Base-by-base conservation (phyloP, 2,329 filamentous ascomycete genomes). In the Nemania sp. region DNA sequence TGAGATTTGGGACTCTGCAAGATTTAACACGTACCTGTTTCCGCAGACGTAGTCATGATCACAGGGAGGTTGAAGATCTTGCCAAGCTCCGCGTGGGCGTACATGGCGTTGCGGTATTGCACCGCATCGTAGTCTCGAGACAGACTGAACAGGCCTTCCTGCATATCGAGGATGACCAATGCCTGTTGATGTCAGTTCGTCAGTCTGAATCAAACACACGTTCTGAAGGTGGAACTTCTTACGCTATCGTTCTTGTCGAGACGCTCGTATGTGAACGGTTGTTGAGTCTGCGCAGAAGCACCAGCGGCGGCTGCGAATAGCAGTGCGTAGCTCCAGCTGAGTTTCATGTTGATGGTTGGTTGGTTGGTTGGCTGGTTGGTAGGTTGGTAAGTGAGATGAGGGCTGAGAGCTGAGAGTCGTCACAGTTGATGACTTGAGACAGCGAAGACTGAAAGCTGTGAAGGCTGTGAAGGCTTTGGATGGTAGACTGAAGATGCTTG, bases 31-130 rank as follows among this genome's bases (percentile, higher is more conserved):
- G 20, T 61, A 76, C 75, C 77, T 26, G 70, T 73, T 61, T 90
- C 79, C 5, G 86, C 84, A 6, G 86, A 90, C 5, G 84, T 88
- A 12, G 86, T 88, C 74, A 91, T 70, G 53, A 92, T 76, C 4
- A 86, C 82, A 7, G 89, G 88, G 4, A 90, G 67, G 64, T 86
- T 72, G 65, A 91, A 91, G 51, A 84, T 72, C 50, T 84, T 80
- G 49, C 81, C 87, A 2, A 90, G 69, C 5, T 80, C 80, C 15
- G 86, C 80, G 60, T 90, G 88, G 1, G 84, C 87, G 36, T 89
- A 72, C 60, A 90, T 83, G 69, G 82, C 82, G 67, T 87, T 80
- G 55, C 80, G 79, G 75, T 82, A 91, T 30, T 86, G 77, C 8
- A 79, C 82, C 7, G 83, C 75, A 52, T 86, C 80, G 65, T 81